Evolutionary conservation across 352 stramenopile species (phyloP).

Genomic region (Phytopythium cucurbitacearum): DNA sequence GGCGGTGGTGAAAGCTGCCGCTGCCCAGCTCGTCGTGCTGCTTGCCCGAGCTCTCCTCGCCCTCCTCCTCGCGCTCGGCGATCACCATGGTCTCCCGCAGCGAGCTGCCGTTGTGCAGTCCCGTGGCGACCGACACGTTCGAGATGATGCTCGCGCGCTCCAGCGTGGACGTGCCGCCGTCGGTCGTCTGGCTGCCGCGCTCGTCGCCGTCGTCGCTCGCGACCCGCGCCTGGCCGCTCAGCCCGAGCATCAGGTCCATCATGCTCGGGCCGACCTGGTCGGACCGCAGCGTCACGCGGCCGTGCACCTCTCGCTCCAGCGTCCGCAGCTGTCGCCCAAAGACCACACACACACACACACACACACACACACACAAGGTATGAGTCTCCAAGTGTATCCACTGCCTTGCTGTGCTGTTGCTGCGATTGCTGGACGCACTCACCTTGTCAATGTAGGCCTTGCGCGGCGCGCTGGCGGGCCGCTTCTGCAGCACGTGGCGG

Average conservation of each 20-base stretch:
- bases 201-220: conserved; percentile 33
- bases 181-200: conserved; percentile 37
- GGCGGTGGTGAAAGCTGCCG: conserved; percentile 13
- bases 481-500: conserved; percentile 53
- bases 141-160: conserved; percentile 59
- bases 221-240: conserved; percentile 32
- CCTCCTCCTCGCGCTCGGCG: conserved; percentile 56
- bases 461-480: conserved; percentile 52
- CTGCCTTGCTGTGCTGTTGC: no score
- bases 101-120: conserved; percentile 43
- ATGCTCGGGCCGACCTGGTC: conserved; percentile 65
- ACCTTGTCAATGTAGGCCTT: conserved; percentile 68
- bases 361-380: background rate
- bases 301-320: conserved; percentile 54
- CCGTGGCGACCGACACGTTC: conserved; percentile 52
- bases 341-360: conserved; percentile 4
- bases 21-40: conserved; percentile 4
- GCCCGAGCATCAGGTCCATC: conserved; percentile 69
- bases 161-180: conserved; percentile 30
- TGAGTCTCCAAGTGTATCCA: no score
- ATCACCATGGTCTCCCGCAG: conserved; percentile 68
- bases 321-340: conserved; percentile 25
- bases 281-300: conserved; percentile 52
- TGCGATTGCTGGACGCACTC: background rate
- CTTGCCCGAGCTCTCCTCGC: conserved; percentile 3